Conservation (phyloP, 2,329 filamentous ascomycete genomes). For the Trichophyton simii region DNA sequence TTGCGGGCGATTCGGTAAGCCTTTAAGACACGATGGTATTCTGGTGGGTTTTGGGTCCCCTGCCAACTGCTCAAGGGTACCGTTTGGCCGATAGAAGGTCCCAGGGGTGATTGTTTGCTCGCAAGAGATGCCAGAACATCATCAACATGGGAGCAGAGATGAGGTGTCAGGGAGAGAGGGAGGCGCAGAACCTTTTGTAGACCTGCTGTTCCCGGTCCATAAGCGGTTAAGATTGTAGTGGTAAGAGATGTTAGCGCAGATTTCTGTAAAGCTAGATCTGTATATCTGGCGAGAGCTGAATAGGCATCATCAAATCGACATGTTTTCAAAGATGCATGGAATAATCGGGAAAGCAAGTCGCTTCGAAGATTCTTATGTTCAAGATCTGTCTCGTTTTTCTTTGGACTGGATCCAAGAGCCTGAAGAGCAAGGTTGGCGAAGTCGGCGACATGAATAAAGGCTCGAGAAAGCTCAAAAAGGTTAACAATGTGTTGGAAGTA, state of each 20-base stretch:
- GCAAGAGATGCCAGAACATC: conserved; percentile 61
- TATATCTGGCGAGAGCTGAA: conserved; percentile 60
- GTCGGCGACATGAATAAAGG: conserved; percentile 69
- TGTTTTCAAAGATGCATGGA: conserved; percentile 66
- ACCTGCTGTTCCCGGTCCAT: conserved; percentile 28
- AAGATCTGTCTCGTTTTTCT: conserved; percentile 21
- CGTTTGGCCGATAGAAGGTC: neutral
- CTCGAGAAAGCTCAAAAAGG: conserved; percentile 66
- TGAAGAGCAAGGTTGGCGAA: conserved; percentile 68
- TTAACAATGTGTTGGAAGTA: conserved; percentile 81
- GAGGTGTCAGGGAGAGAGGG: conserved; percentile 52
- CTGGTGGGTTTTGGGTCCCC: conserved; percentile 36
- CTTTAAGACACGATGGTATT: conserved; percentile 82
- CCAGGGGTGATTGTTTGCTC: conserved; percentile 52
- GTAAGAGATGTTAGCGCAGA: conserved; percentile 58
- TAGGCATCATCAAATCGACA: conserved; percentile 75
- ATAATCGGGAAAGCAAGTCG: conserved; percentile 71
- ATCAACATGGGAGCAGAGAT: conserved; percentile 67
- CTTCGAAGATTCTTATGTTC: conserved; percentile 38
- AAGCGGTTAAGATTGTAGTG: conserved; percentile 31
- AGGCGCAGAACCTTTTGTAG: conserved; percentile 56
- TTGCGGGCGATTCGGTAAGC: conserved; percentile 73
- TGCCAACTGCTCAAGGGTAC: neutral
- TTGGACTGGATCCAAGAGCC: conserved; percentile 35
- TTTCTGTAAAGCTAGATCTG: conserved; percentile 57